Conservation (phyloP, 805 yeast species). For the Barnettozyma californica region DNA sequence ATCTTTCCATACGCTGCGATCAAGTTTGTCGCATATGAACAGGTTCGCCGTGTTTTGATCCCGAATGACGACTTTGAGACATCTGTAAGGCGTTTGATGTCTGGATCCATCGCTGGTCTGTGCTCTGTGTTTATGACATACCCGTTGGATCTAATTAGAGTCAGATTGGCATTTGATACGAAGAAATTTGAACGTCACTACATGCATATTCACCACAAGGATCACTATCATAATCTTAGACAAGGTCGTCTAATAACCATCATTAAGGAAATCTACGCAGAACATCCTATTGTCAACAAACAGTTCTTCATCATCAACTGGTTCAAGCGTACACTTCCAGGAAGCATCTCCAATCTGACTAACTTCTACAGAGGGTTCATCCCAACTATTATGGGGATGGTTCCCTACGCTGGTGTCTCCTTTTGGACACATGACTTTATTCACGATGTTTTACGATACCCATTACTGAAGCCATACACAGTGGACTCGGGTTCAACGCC, state of each 20-base stretch:
- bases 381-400: conserved; percentile 92
- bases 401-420: conserved; percentile 97
- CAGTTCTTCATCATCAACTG: conserved; percentile 19
- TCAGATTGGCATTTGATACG: conserved; percentile 87
- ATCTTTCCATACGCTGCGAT: conserved; percentile 97
- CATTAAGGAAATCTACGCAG: conserved; percentile 22
- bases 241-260: conserved; percentile 28
- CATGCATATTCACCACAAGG: conserved; percentile 18
- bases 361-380: conserved; percentile 93
- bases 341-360: conserved; percentile 15
- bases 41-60: conserved; percentile 72
- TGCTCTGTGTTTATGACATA: conserved; percentile 84
- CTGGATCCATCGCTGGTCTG: conserved; percentile 90
- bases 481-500: conserved; percentile 28
- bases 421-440: conserved; percentile 89
- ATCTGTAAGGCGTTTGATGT: conserved; percentile 68
- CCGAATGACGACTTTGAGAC: conserved; percentile 75
- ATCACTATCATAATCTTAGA: conserved; percentile 20
- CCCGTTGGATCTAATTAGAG: conserved; percentile 87
- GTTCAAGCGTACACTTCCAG: conserved; percentile 19
- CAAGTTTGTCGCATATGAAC: conserved; percentile 95
- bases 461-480: conserved; percentile 47
- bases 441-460: conserved; percentile 80
- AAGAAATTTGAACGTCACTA: conserved; percentile 18
- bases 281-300: conserved; percentile 19